Evolutionary conservation across 2,329 filamentous ascomycete genomes (phyloP), one percentile per base, ranked within the genome.

Genomic region (Colletotrichum siamense): DNA sequence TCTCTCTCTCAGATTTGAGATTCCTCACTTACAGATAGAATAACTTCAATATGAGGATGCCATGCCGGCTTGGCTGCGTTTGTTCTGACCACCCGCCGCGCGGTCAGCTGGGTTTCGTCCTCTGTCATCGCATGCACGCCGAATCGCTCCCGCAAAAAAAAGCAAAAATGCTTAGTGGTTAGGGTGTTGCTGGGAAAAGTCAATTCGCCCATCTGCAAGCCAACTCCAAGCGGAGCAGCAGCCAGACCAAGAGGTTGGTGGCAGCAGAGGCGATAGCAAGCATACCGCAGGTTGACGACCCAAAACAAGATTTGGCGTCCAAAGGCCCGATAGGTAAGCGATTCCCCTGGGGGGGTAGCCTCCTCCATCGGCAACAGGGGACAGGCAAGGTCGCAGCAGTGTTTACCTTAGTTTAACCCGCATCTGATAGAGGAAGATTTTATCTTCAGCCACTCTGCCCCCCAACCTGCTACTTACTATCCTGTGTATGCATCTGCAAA

Each of bases 281-380:
- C 55, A 59, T 28, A 26, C 55, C 24, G 26, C 26, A 59, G 55
- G 24, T 59, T 2, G 24, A 30, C 55, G 55, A 6, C 8, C 22
- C 1, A 34, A 73, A 68, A 64, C 73, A 75, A 75, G 73, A 73
- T 73, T 68, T 44, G 57, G 28, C 36, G 34, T 34, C 24, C 59
- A 73, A 73, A 73, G 70, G 64, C 57, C 73, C 70, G 69, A 76
- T 73, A 69, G 44, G 36, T 59, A 34, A 28, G 52, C 6, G 30
- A 59, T 28, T 39, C 67, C 49, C 57, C 30, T 26, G 73, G 70
- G 24, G 57, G n/a, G 6, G 18, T 13, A 0, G 39, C 1, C 55
- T 24, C 55, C 26, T 24, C 52, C 52, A 57, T 57, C 22, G 55
- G 32, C 34, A 32, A 12, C 57, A 30, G 61, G 32, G 24, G 49